Conservation (phyloP, 257 asterid genomes). For the Ocimum tenuiflorum region DNA sequence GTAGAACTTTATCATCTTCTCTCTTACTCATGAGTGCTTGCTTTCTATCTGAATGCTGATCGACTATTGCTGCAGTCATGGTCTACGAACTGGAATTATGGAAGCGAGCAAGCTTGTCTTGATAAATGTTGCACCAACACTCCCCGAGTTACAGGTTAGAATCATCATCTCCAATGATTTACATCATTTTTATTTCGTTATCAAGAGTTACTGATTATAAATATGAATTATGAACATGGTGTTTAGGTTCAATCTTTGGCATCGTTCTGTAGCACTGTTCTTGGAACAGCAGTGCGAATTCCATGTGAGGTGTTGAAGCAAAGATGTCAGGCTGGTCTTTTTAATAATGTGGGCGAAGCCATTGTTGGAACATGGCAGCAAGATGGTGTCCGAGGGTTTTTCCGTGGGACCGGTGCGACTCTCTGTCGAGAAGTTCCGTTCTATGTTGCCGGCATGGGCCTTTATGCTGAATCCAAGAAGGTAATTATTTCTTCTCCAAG, state of each 20-base stretch:
- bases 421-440: slow-evolving; percentile 90
- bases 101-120: slow-evolving; percentile 93
- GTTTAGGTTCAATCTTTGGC: slow-evolving; percentile 80
- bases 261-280: slow-evolving; percentile 78
- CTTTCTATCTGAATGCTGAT: neutral
- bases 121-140: slow-evolving; percentile 82
- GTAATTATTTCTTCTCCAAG: slow-evolving; percentile 24
- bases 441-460: slow-evolving; percentile 94
- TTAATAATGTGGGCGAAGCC: slow-evolving; percentile 75
- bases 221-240: slow-evolving; percentile 9
- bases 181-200: neutral
- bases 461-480: slow-evolving; percentile 95
- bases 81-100: slow-evolving; percentile 88
- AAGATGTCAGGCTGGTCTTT: slow-evolving; percentile 85
- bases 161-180: neutral
- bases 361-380: slow-evolving; percentile 74
- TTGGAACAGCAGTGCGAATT: slow-evolving; percentile 86
- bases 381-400: slow-evolving; percentile 82
- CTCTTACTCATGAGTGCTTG: neutral
- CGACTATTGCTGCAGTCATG: slow-evolving; percentile 55
- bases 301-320: slow-evolving; percentile 95
- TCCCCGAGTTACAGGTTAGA: slow-evolving; percentile 87
- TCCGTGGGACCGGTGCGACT: slow-evolving; percentile 97
- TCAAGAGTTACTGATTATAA: no score
- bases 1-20: slow-evolving; percentile 24